Base-by-base conservation (phyloP, 148 eudicot genomes). In the Talinum fruticosum region DNA sequence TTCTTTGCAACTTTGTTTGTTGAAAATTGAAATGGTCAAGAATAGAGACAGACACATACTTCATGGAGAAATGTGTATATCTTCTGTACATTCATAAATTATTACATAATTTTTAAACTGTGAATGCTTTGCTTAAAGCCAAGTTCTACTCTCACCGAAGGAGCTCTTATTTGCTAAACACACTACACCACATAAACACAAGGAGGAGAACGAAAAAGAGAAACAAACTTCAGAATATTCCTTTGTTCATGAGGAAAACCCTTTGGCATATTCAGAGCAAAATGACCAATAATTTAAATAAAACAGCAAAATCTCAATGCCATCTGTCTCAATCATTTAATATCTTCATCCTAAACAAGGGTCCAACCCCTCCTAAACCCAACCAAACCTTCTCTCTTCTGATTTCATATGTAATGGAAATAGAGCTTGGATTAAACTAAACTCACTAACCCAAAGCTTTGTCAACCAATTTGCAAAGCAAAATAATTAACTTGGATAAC, bases 181-280 rank as follows among this genome's bases (percentile, higher is more conserved):
- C 47, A 15, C n/a, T n/a, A n/a, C n/a, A n/a, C n/a, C n/a, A n/a
- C n/a, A n/a, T n/a, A n/a, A n/a, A n/a, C n/a, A n/a, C 23, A 21
- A 29, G 24, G 16, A n/a, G 4, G 18, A 36, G 34, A 32, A 38
- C 14, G 1, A 24, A 78, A 32, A 5, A 28, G 45, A 61, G n/a
- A 78, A 45, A 53, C 14, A 72, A 44, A 16, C 6, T 28, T 64
- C 32, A 62, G 33, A 28, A 62, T 62, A 62, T 59, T 59, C 64
- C 64, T 6, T 18, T 12, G 66, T 49, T 5, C 38, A 41, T 67
- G 4, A 82, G 16, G 0, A 59, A 24, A 6, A 62, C 16, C 66
- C 13, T 28, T n/a, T 12, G 33, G 66, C 66, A 62, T 74, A 82
- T 82, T 74, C 81, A 57, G 65, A 69, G 57, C 13, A 51, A 49